Conservation (phyloP, 306 rosid species). For the Cucurbita argyrosperma region DNA sequence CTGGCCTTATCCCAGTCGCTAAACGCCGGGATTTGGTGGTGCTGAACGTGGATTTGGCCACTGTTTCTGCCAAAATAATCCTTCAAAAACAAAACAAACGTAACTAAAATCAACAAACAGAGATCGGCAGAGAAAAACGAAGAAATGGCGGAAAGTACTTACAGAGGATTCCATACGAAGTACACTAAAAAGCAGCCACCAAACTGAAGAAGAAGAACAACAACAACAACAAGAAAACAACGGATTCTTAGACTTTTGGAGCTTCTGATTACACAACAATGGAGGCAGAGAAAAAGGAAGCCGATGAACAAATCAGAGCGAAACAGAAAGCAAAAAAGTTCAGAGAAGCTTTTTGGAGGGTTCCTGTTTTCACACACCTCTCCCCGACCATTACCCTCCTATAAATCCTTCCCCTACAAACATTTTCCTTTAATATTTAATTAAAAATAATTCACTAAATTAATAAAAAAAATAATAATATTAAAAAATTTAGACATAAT, state of each 20-base stretch:
- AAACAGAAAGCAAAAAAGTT: background rate
- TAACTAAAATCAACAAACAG: background rate
- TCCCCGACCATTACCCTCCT: background rate
- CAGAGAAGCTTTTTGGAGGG: background rate
- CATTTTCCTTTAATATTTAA: background rate
- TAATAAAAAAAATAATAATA: too few relatives aligned
- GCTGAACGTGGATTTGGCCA: slow-evolving; percentile 58
- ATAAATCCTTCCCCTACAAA: background rate
- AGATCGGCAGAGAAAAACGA: background rate
- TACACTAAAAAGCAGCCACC: too few relatives aligned
- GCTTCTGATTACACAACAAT: background rate
- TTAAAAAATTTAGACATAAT: too few relatives aligned
- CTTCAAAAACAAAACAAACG: background rate
- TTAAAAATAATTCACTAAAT: too few relatives aligned
- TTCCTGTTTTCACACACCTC: background rate
- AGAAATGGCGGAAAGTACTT: background rate
- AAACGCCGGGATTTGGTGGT: slow-evolving; percentile 54
- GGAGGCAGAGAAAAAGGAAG: background rate
- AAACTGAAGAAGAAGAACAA: background rate
- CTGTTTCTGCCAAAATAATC: slow-evolving; percentile 34
- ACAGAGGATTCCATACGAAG: background rate
- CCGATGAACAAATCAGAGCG: background rate
- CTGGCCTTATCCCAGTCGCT: slow-evolving; percentile 86
- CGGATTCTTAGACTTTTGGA: background rate
- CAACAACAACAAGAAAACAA: background rate